Evolutionary conservation across 106 monocot genomes (phyloP).

Genomic region (Chionographis japonica): DNA sequence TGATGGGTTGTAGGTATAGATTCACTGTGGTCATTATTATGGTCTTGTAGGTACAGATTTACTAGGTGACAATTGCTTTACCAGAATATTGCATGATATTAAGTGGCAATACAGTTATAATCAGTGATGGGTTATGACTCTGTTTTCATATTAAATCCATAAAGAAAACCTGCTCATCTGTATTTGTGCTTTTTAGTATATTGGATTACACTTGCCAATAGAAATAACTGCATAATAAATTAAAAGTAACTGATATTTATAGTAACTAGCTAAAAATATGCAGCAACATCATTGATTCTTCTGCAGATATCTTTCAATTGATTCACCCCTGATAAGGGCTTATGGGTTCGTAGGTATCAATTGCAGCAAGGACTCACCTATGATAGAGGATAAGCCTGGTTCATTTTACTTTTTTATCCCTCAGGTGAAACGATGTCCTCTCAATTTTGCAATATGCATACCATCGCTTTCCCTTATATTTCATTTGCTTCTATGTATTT

Average conservation of each 20-base stretch:
- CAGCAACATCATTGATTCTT: conserved; percentile 20
- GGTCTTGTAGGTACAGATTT: too few species aligned
- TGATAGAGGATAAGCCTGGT: conserved; percentile 19
- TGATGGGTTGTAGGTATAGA: too few species aligned
- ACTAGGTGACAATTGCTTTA: too few species aligned
- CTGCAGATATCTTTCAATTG: conserved; percentile 94
- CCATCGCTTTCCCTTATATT: not conserved
- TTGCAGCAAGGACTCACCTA: conserved; percentile 16
- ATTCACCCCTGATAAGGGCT: conserved; percentile 74
- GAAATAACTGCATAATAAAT: not conserved
- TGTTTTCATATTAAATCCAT: too few species aligned
- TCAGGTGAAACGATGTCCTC: conserved; percentile 49
- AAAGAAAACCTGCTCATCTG: too few species aligned
- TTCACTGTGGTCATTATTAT: too few species aligned
- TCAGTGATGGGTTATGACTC: too few species aligned
- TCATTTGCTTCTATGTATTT: not conserved
- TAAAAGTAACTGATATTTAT: not conserved
- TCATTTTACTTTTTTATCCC: conserved; percentile 72
- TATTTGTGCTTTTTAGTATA: not conserved
- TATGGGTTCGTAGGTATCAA: conserved; percentile 69
- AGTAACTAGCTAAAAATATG: conserved; percentile 13
- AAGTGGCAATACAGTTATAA: too few species aligned
- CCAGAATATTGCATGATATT: too few species aligned
- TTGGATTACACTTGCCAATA: conserved; percentile 5
- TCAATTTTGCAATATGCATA: not conserved